Conservation (phyloP, 2,329 filamentous ascomycete genomes). For the Aspergillus quadrilineatus region DNA sequence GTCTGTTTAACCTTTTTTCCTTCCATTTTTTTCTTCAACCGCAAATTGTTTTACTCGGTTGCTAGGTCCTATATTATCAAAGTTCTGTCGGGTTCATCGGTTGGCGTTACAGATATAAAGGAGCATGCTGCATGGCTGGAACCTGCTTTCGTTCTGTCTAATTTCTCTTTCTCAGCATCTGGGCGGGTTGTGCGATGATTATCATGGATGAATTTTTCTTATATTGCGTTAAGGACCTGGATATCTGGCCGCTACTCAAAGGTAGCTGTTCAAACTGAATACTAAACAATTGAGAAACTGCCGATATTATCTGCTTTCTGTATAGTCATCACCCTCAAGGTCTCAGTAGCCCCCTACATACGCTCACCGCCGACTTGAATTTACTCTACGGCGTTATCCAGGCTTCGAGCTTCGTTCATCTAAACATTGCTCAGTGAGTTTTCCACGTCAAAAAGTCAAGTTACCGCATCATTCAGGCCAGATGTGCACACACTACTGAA, state of each 20-base stretch:
- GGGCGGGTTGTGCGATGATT: not conserved
- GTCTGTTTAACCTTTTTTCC: not conserved
- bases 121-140: slow-evolving; percentile 25
- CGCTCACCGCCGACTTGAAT: not conserved
- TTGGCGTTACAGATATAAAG: slow-evolving; percentile 22
- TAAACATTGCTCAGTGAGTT: too few species aligned
- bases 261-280: not conserved
- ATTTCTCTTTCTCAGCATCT: not conserved
- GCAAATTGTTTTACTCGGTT: not conserved
- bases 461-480: too few species aligned
- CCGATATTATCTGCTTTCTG: not conserved
- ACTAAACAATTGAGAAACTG: not conserved
- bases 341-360: not conserved
- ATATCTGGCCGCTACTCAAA: not conserved
- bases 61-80: too few species aligned
- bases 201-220: not conserved
- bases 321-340: not conserved
- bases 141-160: not conserved
- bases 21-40: not conserved
- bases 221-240: not conserved
- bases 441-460: too few species aligned
- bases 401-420: too few species aligned
- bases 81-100: not conserved
- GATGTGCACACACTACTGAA: too few species aligned
- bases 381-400: too few species aligned